Evolutionary conservation across 2,329 filamentous ascomycete genomes (phyloP), one percentile per base, ranked within the genome.

Genomic region (Hypoxylon sp.): DNA sequence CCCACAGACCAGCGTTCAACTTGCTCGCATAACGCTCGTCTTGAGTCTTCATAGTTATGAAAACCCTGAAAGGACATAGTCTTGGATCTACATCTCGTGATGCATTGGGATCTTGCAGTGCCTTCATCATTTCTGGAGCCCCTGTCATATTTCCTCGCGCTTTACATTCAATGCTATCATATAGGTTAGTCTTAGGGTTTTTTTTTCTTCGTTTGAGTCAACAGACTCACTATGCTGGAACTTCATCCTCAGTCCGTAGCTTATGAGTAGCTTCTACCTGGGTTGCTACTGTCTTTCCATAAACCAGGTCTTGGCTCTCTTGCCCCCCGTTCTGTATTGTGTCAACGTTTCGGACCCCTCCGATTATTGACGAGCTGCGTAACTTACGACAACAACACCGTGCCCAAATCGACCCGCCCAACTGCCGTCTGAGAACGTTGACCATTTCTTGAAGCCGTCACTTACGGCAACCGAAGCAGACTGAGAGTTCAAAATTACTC

Each of bases 1-100:
- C 59, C 77, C 77, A 78, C 61, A 78, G 66, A 3, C 75, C 71
- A 6, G 74, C 59, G 54, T 78, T 78, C 47, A 77, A 64, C 22
- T 73, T 74, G 29, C 71, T 71, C 3, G 72, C 74, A 57, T 78
- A 78, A 48, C 77, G 73, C 55, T 74, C 71, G 42, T 78, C 77
- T 17, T 71, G 61, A 1, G 76, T 78, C 51, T 74, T 74, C 76
- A 78, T 77, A 3, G 75, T 73, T 29, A 78, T 66, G n/a, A 74
- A 66, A 3, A 76, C 67, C n/a, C 74, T 71, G 35, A 74, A 76
- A 33, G 63, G 74, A 35, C 70, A 71, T 13, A 67, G 62, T 52
- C 74, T 70, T 9, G 72, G 73, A 47, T 77, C 71, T 0, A 74
- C 67, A 3, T 69, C 22, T 19, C 44, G 50, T 3, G 69, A 42